Base-by-base conservation (phyloP, 129 eudicot species). In the Flaveria linearis region DNA sequence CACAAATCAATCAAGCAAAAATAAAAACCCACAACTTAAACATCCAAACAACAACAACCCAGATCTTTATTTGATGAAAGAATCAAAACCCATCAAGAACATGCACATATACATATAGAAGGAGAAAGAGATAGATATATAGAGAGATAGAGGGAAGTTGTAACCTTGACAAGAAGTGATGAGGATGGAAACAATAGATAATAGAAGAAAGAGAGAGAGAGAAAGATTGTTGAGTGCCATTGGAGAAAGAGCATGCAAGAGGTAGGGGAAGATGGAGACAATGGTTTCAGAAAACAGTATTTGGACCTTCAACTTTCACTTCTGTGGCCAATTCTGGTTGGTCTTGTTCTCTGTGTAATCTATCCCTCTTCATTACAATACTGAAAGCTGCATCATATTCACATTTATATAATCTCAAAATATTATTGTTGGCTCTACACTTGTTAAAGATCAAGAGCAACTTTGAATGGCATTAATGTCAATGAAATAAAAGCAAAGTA, bases 161-260 rank as follows among this genome's bases (percentile, higher is more conserved):
- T 51, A 76, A 91, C 97, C 97, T 91, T 85, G 97, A 78, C 69
- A 68, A 69, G 68, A 68, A 74, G 79, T 73, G 86, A 83, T 36
- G 76, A 73, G 69, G 22, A 74, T 42, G 80, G 72, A 55, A 81
- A 86, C 49, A 74, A 45, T 82, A 52, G 76, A 64, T 77, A 28
- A 67, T 9, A 88, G 78, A 58, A 88, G 71, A 80, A 81, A 79
- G 52, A 69, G 3, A 28, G 51, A 14, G 79, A 83, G 75, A 67
- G 58, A 69, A 20, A 50, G 62, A 16, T 20, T 63, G 9, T 47
- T 71, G 17, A 73, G 80, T 82, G 94, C 90, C 97, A 91, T 86
- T 81, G 77, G 81, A 74, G 62, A 50, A 50, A 75, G 76, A 77
- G 62, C 73, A 25, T 7, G 10, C 13, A 13, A 55, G 72, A 71